Base-by-base conservation (phyloP, 805 yeast species). In the Candida chauliodis region DNA sequence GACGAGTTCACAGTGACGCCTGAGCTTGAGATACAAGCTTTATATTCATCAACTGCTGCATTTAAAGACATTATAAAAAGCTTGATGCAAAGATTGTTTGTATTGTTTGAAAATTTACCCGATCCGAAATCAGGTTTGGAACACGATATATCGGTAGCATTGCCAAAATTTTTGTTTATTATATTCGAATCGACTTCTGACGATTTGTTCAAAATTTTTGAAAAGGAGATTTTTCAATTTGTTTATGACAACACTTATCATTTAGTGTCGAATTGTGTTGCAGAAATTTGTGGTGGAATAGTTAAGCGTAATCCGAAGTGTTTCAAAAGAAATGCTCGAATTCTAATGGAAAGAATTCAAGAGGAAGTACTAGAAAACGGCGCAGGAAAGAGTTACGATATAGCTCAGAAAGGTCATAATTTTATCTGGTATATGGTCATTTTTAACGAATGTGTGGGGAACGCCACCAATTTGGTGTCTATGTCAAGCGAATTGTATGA, bases 341-440 rank as follows among this genome's bases (percentile, higher is more conserved):
- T 67, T n/a, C 58, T 84, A 14, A 60, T 71, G 34, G 66, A 66
- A 4, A 72, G 72, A 37, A 79, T 90, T 18, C 64, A 69, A 25
- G 77, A 72, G 23, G 95, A 91, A 52, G 69, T 91, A 15, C 63
- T 64, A 8, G 86, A 81, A 46, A 84, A 90, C 46, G 84, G 79
- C 2, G 97, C 97, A 0, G 98, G 97, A 3, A 60, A 75, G 1
- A 65, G 80, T 0, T 65, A 73, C 5, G 90, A 84, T 21, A 69
- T 84, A 18, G 69, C 79, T 19, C 85, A 85, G n/a, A 72, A 89
- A 29, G 98, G 93, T 58, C 82, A 81, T 21, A 75, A 81, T 14
- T 61, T 93, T 7, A 78, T 78, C 21, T 78, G 95, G 78, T 76
- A 81, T 51, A 55, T 86, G 22, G 73, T 81, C 3, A 75, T 88